phyloP scores from a whole-genome alignment of 2,329 filamentous ascomycete species.

The Colletotrichum spaethianum region DNA sequence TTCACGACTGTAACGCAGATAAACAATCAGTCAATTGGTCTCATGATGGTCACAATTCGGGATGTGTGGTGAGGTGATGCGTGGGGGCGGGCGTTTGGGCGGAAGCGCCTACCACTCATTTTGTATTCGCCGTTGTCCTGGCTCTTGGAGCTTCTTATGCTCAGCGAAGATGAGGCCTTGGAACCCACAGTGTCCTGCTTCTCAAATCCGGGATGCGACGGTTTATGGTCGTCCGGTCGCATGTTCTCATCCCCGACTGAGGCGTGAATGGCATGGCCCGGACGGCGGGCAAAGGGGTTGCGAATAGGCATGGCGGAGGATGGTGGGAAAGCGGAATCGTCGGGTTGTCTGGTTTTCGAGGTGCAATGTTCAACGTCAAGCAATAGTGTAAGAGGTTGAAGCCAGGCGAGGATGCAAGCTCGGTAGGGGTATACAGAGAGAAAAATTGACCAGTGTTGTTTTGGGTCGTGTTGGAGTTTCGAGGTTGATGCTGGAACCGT shows the following conservation, averaged over 20 bases:
- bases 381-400: not conserved
- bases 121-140: conserved; percentile 81
- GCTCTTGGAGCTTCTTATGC: conserved; percentile 72
- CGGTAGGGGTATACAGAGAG: not conserved
- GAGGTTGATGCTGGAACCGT: conserved; percentile 34
- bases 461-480: conserved; percentile 21
- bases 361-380: not conserved
- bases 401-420: not conserved
- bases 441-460: conserved; percentile 19
- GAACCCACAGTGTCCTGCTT: conserved; percentile 74
- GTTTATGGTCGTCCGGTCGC: conserved; percentile 59
- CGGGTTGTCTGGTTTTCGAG: not conserved
- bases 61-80: conserved; percentile 36
- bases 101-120: conserved; percentile 76
- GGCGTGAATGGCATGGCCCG: conserved; percentile 59
- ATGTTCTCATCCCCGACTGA: conserved; percentile 67
- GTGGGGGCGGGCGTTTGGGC: conserved; percentile 24
- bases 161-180: conserved; percentile 73
- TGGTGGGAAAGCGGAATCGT: conserved; percentile 5
- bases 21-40: conserved; percentile 47
- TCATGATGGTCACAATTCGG: conserved; percentile 41
- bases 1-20: conserved; percentile 80
- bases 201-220: conserved; percentile 69
- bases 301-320: conserved; percentile 74
- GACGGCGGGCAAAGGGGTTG: conserved; percentile 78